Base-by-base conservation (phyloP, 305 asterid genomes). In the Stenogyne calaminthoides region DNA sequence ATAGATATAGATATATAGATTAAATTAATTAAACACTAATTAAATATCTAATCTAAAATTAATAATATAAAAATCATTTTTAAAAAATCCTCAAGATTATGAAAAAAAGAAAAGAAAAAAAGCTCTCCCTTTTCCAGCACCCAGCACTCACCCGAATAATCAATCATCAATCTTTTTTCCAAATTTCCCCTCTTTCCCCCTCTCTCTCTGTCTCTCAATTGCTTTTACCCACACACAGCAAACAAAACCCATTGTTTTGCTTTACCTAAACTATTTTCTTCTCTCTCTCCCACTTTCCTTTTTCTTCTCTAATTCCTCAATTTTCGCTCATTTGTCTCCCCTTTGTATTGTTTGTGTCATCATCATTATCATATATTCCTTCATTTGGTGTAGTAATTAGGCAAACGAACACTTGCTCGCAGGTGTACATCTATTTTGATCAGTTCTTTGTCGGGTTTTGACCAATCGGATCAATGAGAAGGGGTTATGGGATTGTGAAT, bases 311-410 rank as follows among this genome's bases (percentile, higher is more conserved):
- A 78, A 82, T 84, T 86, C 85, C 94, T 75, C 85, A 84, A 78
- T 82, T 81, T 44, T 83, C 84, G 96, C 84, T 77, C 73, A 71
- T 80, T 85, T 90, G 88, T 83, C 82, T 64, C 84, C 80, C 42
- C 84, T 76, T 78, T 68, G 42, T 52, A 14, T 67, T 76, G n/a
- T 66, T 64, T 69, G 15, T 55, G 68, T 61, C 70, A 66, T 77
- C 80, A 70, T 76, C 65, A 60, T 73, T 74, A 20, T 65, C 76
- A 69, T 57, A 16, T 39, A 74, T 80, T 69, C 78, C 49, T 76
- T 66, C 29, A 62, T 62, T 67, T 58, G 51, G 34, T 59, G 29
- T 34, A 71, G 42, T 72, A 36, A 29, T 73, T 71, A 66, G 22
- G 34, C 67, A 46, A 7, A 36, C 52, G 16, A 44, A 52, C 44